Conservation (phyloP, 1,284 basidiomycete genomes). For the Irpex lacteus region DNA sequence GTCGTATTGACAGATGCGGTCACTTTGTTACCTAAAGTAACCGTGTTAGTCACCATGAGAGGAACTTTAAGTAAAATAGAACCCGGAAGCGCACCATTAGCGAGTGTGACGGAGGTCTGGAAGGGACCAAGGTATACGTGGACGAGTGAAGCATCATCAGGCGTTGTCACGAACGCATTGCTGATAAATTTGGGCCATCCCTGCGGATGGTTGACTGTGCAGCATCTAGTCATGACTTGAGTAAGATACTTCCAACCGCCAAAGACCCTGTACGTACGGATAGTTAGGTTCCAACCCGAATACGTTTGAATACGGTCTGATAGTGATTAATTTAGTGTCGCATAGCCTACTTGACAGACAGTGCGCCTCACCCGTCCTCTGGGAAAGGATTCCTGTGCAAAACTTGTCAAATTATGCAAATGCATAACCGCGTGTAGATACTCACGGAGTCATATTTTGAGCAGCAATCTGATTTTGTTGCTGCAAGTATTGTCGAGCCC, state of each 20-base stretch:
- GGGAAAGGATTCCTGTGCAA: conserved; percentile 50
- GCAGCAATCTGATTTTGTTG: conserved; percentile 59
- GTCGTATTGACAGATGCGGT: conserved; percentile 48
- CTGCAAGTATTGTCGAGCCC: conserved; percentile 58
- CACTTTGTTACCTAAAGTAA: conserved; percentile 39
- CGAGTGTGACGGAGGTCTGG: conserved; percentile 40
- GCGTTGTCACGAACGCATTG: conserved; percentile 53
- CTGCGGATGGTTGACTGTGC: conserved; percentile 61
- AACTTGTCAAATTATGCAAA: not conserved
- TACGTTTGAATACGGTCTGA: conserved; percentile 53
- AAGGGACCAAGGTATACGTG: conserved; percentile 60
- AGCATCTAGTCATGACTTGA: conserved; percentile 37
- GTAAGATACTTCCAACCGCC: not conserved
- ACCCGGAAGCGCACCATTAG: conserved; percentile 31
- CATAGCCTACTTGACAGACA: not conserved
- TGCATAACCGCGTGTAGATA: not conserved
- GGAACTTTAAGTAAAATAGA: not conserved
- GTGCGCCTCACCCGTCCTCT: conserved; percentile 40
- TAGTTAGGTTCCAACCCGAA: conserved; percentile 41
- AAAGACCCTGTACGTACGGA: conserved; percentile 21
- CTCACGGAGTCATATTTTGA: conserved; percentile 55
- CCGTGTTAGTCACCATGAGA: not conserved
- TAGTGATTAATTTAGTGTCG: not conserved
- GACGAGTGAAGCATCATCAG: conserved; percentile 46
- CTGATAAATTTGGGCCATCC: conserved; percentile 61